These are phyloP conservation scores for Pichia cephalocereana DNA, from an alignment of 805 yeast species.

Conservation along the genomic window DNA sequence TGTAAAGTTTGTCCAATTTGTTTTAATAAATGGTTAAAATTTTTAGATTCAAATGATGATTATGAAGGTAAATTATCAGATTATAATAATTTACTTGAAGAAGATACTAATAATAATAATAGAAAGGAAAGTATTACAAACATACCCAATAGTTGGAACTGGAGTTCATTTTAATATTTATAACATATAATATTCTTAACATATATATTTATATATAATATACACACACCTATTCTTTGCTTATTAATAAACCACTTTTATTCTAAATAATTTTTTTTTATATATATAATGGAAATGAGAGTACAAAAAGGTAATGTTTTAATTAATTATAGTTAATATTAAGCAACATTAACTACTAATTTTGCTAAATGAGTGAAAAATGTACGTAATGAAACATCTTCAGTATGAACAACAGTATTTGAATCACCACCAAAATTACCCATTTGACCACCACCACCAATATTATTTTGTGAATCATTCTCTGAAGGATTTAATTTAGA, in stretches of 20 bases:
- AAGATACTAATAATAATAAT: slow-evolving; percentile 14
- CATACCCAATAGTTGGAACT: slow-evolving; percentile 39
- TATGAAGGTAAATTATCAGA: slow-evolving; percentile 16
- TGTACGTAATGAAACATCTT: slow-evolving; percentile 89
- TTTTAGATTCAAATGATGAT: slow-evolving; percentile 18
- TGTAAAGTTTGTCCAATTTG: slow-evolving; percentile 24
- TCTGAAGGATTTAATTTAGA: slow-evolving; percentile 93
- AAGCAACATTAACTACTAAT: slow-evolving; percentile 55
- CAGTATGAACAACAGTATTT: slow-evolving; percentile 82
- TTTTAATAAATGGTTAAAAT: slow-evolving; percentile 18
- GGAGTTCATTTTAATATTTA: slow-evolving; percentile 37
- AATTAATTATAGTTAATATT: not conserved
- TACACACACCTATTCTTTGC: no score
- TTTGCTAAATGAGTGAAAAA: slow-evolving; percentile 93
- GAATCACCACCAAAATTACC: slow-evolving; percentile 37
- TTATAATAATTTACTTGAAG: not conserved
- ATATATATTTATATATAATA: not conserved
- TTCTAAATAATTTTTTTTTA: no score
- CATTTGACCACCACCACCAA: slow-evolving; percentile 35
- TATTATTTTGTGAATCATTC: slow-evolving; percentile 31
- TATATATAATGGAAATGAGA: no score
- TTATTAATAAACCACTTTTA: no score
- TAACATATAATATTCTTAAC: not conserved
- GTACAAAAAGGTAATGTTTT: no score
- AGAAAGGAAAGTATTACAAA: slow-evolving; percentile 12